Evolutionary conservation across 257 asterid species (phyloP), one percentile per base, ranked within the genome.

Genomic region (Scutellaria galericulata): DNA sequence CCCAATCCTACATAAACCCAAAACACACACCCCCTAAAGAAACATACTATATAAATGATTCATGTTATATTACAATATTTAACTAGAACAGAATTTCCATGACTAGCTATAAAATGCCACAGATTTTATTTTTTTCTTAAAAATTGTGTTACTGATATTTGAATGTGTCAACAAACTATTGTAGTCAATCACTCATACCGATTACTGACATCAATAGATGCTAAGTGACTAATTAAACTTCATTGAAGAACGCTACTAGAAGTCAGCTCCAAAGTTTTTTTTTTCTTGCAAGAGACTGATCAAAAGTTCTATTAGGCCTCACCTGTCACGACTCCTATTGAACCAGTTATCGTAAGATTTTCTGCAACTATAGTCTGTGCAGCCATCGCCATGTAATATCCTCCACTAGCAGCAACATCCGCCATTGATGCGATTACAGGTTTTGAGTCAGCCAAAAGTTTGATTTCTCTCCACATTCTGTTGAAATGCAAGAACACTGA

Each of bases 381-480:
- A 59, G 92, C 99, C 99, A 94, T 94, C 62, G 99, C 96, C 98
- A 94, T 91, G 80, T 94, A 94, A 74, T 89, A 94, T 76, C 99
- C 99, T 75, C 99, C 99, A 85, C 99, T 94, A 58, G 99, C 99
- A 78, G 99, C 99, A 82, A 94, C 98, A 83, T 94, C 99, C 79
- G 87, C 93, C 99, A 94, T 94, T 63, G 98, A 94, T 75, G 96
- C 96, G 70, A 94, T 70, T 62, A 94, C 99, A 64, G 99, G 99
- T 79, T 88, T 89, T 39, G 91, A 78, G 71, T 87, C 89, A 57
- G 98, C 96, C 85, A 94, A 86, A 44, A 94, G 93, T 81, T 86
- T 90, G 78, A 94, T 91, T 86, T 94, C 99, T 80, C 99, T 89
- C 99, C 99, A 94, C 98, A 94, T 91, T 84, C 99, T 94, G 83